Percentiles rank a stretch among this genome's conserved stretches.
phyloP scores from a whole-genome alignment of 2,329 filamentous ascomycete genomes.

The Cladosporium phlei region DNA sequence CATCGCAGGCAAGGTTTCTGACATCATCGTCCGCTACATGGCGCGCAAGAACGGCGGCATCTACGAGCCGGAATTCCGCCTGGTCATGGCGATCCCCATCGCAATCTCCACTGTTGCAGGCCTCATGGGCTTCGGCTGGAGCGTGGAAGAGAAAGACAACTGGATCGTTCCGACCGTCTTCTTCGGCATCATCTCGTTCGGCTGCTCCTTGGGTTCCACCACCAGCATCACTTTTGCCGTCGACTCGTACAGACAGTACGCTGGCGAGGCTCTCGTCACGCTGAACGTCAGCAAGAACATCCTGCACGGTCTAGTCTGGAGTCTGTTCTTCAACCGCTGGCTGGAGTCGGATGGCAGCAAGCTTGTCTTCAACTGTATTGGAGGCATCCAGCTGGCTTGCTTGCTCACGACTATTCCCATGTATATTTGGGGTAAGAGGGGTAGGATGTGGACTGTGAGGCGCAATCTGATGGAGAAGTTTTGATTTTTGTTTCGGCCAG shows the following conservation, averaged over 20 bases:
- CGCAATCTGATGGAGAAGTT: constrained; percentile 82
- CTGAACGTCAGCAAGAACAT: constrained; percentile 94
- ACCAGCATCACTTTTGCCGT: constrained; percentile 92
- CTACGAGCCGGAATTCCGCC: constrained; percentile 89
- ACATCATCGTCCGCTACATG: constrained; percentile 78
- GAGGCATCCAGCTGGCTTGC: constrained; percentile 75
- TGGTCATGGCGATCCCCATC: constrained; percentile 82
- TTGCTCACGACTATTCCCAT: constrained; percentile 77
- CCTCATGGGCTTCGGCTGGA: constrained; percentile 97
- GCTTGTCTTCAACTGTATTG: constrained; percentile 74
- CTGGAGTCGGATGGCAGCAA: constrained; percentile 69
- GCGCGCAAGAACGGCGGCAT: constrained; percentile 81
- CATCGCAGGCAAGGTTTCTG: constrained; percentile 82
- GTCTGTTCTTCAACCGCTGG: constrained; percentile 84
- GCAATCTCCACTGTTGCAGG: constrained; percentile 74
- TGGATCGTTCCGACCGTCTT: constrained; percentile 94
- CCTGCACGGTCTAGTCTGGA: constrained; percentile 82
- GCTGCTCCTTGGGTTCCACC: constrained; percentile 82
- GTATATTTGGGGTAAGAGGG: constrained; percentile 89
- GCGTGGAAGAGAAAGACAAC: constrained; percentile 63
- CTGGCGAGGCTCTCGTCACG: constrained; percentile 88
- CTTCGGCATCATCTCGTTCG: constrained; percentile 88
- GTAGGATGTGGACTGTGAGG: constrained; percentile 88
- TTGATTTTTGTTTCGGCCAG: no score
- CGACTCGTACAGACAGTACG: constrained; percentile 88